Conservation (phyloP, 2,329 filamentous ascomycete genomes). For the Fusarium drepaniforme region DNA sequence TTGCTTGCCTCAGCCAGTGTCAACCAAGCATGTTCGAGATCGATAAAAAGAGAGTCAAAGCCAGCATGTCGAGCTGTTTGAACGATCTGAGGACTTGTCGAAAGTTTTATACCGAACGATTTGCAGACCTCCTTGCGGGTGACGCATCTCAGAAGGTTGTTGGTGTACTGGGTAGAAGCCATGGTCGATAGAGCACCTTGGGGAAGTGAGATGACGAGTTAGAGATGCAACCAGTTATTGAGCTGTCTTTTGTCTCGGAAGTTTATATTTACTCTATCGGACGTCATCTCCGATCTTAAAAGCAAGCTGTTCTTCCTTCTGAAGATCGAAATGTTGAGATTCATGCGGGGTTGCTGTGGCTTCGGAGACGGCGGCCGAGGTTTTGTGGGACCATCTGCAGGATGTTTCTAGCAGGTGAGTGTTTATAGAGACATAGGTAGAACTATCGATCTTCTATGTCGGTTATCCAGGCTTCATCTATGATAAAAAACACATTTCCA, state of each 20-base stretch:
- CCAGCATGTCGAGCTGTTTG: conserved; percentile 13
- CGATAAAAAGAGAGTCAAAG: conserved; percentile 47
- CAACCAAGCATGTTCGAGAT: conserved; percentile 51
- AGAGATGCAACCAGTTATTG: not conserved
- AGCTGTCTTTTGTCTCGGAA: not conserved
- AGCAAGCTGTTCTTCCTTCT: not conserved
- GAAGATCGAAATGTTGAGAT: not conserved
- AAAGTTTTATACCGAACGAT: conserved; percentile 15
- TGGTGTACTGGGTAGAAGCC: not conserved
- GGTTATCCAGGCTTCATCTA: no score
- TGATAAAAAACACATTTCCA: no score
- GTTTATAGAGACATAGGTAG: no score
- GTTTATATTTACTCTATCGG: not conserved
- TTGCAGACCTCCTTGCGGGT: conserved; percentile 16
- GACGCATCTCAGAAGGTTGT: conserved; percentile 7
- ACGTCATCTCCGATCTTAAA: not conserved
- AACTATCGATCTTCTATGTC: no score
- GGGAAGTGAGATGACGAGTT: not conserved
- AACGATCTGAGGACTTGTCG: conserved; percentile 5
- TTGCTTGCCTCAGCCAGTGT: conserved; percentile 43
- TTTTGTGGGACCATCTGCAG: not conserved
- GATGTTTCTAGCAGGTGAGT: not conserved
- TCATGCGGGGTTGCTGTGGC: not conserved
- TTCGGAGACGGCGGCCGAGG: not conserved
- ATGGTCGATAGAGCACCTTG: not conserved